A percentile compares a stretch with the other conserved stretches of the same genome.
Conservation (phyloP, 768 basidiomycete species). For the Amyloporia xantha region DNA sequence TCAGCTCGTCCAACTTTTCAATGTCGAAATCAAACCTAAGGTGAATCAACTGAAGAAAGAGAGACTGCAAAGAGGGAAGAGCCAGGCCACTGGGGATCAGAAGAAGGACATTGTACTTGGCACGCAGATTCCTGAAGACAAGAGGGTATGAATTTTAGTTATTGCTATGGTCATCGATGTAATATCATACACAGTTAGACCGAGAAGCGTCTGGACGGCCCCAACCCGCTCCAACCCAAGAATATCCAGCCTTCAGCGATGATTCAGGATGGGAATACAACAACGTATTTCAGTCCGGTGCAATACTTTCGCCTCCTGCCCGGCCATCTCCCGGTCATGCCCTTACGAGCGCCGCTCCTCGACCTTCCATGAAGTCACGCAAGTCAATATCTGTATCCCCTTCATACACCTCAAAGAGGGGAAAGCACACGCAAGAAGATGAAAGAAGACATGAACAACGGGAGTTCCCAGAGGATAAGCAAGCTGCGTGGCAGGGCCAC, state of each 20-base stretch:
- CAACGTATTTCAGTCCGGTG: constrained; percentile 84
- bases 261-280: constrained; percentile 88
- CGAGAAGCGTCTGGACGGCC: constrained; percentile 60
- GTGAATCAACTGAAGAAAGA: constrained; percentile 55
- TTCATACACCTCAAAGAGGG: constrained; percentile 15
- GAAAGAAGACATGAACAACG: constrained; percentile 10
- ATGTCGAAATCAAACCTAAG: constrained; percentile 67
- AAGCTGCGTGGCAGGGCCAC: constrained; percentile 5
- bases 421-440: constrained; percentile 11
- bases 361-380: constrained; percentile 41
- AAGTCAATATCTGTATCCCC: constrained; percentile 60
- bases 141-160: constrained; percentile 32
- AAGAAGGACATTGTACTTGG: constrained; percentile 82
- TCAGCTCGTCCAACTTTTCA: constrained; percentile 71
- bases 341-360: constrained; percentile 34
- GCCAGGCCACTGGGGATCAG: constrained; percentile 73
- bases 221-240: constrained; percentile 45
- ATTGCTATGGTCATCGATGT: constrained; percentile 10
- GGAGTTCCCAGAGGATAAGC: constrained; percentile 12
- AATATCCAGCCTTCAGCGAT: constrained; percentile 25
- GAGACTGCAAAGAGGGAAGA: constrained; percentile 57
- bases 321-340: constrained; percentile 48
- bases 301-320: constrained; percentile 75
- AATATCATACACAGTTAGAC: constrained; percentile 18
- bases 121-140: constrained; percentile 43